Evolutionary conservation across 805 yeast genomes (phyloP).

Genomic region (Pichia californica): DNA sequence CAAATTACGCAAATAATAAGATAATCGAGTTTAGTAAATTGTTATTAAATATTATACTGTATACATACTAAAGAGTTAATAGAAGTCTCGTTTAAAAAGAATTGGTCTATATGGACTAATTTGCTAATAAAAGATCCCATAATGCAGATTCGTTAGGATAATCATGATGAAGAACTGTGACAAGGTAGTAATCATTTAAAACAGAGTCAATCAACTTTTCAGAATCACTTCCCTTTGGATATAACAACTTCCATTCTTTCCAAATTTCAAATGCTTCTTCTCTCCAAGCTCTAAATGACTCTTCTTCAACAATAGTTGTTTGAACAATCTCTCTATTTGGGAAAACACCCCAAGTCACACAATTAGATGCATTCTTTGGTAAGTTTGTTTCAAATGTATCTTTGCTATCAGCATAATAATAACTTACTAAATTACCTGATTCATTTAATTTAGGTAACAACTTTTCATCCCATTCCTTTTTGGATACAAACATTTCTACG

Average conservation of each 20-base stretch:
- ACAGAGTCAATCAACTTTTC: slow-evolving; percentile 55
- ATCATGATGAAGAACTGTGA: slow-evolving; percentile 86
- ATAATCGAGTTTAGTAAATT: no score
- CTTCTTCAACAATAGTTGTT: slow-evolving; percentile 87
- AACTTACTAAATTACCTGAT: slow-evolving; percentile 49
- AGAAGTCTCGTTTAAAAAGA: no score
- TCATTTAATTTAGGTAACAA: slow-evolving; percentile 47
- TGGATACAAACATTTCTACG: slow-evolving; percentile 82
- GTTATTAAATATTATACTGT: no score
- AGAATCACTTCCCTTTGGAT: slow-evolving; percentile 50
- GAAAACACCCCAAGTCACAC: slow-evolving; percentile 98
- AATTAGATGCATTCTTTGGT: slow-evolving; percentile 52
- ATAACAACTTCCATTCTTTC: slow-evolving; percentile 86
- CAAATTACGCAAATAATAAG: no score
- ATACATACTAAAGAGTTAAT: no score
- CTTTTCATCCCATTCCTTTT: slow-evolving; percentile 54
- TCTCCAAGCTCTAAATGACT: slow-evolving; percentile 91
- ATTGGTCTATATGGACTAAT: not conserved
- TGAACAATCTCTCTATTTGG: slow-evolving; percentile 85
- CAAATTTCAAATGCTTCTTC: slow-evolving; percentile 92
- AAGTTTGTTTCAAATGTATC: slow-evolving; percentile 59
- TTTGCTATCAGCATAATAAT: slow-evolving; percentile 62
- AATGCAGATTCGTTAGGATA: slow-evolving; percentile 64
- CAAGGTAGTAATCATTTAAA: slow-evolving; percentile 60
- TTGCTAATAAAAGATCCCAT: slow-evolving; percentile 57